Percentiles rank a stretch among this genome's conserved stretches.
These are phyloP conservation scores for Grifola frondosa DNA, from an alignment of 1,284 basidiomycete species.

Conservation along the genomic window DNA sequence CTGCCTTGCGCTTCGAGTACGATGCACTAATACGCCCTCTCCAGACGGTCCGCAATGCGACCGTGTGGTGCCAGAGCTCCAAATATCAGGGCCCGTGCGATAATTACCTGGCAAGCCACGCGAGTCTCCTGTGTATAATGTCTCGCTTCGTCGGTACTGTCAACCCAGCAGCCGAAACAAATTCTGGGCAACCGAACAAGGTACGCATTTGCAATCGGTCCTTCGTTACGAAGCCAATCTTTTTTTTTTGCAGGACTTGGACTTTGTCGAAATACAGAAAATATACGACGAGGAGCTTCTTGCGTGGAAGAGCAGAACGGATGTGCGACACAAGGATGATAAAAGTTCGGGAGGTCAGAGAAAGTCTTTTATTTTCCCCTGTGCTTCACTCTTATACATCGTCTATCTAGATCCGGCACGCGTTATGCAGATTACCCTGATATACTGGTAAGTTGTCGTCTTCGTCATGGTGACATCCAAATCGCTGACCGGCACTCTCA, in stretches of 20 bases:
- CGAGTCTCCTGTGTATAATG: conserved; percentile 34
- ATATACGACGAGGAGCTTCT: conserved; percentile 27
- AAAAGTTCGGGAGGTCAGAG: conserved; percentile 12
- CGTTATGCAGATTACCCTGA: conserved; percentile 29
- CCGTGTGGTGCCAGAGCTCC: conserved; percentile 23
- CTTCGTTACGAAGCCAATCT: conserved; percentile 9
- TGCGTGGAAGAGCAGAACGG: conserved; percentile 22
- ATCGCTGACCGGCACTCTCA: not conserved
- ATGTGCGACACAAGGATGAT: conserved; percentile 22
- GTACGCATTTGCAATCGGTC: conserved; percentile 8
- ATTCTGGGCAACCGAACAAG: conserved; percentile 16
- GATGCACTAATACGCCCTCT: too few species aligned
- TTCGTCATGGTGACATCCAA: not conserved
- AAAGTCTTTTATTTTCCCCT: not conserved
- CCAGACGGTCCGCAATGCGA: conserved; percentile 28
- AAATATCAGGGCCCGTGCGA: conserved; percentile 31
- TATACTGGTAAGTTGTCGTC: conserved; percentile 25
- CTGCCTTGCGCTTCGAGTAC: not conserved
- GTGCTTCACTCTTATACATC: not conserved
- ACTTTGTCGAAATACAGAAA: conserved; percentile 25
- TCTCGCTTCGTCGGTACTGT: conserved; percentile 27
- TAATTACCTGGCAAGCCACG: conserved; percentile 29
- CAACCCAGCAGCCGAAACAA: conserved; percentile 18
- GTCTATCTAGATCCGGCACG: conserved; percentile 18
- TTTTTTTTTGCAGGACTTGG: conserved; percentile 19